Conservation (phyloP, 1,284 basidiomycete species). For the Ustilago cynodontis region DNA sequence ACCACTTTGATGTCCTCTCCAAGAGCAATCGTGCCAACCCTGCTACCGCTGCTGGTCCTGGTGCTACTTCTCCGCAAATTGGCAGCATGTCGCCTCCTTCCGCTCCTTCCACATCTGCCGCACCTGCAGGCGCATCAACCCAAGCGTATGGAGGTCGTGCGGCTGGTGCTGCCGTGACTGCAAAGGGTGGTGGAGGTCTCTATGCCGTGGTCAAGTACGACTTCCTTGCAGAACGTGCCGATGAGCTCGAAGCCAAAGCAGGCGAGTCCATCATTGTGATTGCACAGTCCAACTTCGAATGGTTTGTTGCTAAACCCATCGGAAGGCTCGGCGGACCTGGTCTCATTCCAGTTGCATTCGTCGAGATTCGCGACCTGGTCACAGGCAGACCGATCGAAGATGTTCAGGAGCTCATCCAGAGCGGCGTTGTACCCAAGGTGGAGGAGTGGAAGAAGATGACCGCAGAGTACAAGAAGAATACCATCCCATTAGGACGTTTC, state of each 20-base stretch:
- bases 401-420: conserved; percentile 82
- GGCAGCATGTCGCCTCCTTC: conserved; percentile 43
- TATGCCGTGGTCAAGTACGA: conserved; percentile 97
- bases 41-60: conserved; percentile 34
- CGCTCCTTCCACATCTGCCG: not conserved
- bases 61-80: conserved; percentile 38
- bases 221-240: conserved; percentile 91
- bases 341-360: conserved; percentile 94
- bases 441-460: conserved; percentile 98
- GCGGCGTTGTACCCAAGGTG: conserved; percentile 88
- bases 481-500: conserved; percentile 85
- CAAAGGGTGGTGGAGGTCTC: conserved; percentile 69
- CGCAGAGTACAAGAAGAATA: conserved; percentile 93
- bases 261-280: conserved; percentile 87
- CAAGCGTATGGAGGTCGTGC: conserved; percentile 44
- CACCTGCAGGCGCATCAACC: conserved; percentile 15
- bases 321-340: conserved; percentile 93
- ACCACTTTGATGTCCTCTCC: conserved; percentile 76
- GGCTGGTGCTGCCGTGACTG: conserved; percentile 50
- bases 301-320: conserved; percentile 86
- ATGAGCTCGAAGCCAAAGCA: conserved; percentile 93
- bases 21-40: conserved; percentile 48
- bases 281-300: conserved; percentile 69
- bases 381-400: conserved; percentile 77
- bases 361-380: conserved; percentile 91